A percentile compares a stretch with the other conserved stretches of the same genome.
Conservation (phyloP, 306 rosid species). For the Lotus japonicus region DNA sequence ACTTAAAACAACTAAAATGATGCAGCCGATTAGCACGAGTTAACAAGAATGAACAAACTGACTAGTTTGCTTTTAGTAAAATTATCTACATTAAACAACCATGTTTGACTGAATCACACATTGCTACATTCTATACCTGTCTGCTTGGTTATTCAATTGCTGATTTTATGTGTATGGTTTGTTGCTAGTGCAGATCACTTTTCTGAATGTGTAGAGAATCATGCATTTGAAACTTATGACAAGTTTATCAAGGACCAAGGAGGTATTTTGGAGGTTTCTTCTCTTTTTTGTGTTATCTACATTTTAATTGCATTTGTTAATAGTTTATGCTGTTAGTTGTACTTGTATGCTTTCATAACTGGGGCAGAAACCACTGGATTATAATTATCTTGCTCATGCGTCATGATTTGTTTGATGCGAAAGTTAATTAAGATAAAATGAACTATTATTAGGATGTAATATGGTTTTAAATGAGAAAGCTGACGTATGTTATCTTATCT, state of each 20-base stretch:
- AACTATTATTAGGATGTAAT: not conserved
- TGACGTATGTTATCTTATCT: not conserved
- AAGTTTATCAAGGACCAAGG: slow-evolving; percentile 74
- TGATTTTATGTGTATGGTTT: slow-evolving; percentile 18
- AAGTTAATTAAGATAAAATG: not conserved
- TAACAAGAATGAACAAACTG: not conserved
- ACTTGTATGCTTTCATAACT: not conserved
- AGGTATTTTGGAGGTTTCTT: slow-evolving; percentile 44
- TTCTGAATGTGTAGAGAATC: slow-evolving; percentile 89
- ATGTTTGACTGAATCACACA: slow-evolving; percentile 4
- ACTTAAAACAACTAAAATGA: not conserved
- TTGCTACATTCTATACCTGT: not conserved
- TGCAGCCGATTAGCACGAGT: not conserved
- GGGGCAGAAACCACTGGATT: not conserved
- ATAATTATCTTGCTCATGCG: slow-evolving; percentile 11
- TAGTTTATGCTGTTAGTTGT: not conserved
- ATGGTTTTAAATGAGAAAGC: not conserved
- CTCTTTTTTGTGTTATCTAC: not conserved
- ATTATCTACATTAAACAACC: not conserved
- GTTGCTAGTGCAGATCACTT: slow-evolving; percentile 75
- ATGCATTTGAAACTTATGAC: slow-evolving; percentile 91
- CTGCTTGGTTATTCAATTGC: slow-evolving; percentile 17
- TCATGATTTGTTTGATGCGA: not conserved
- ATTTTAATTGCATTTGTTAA: not conserved
- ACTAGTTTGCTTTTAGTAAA: not conserved